phyloP scores from a whole-genome alignment of 2,329 filamentous ascomycete species.

The Colletotrichum spaethianum region DNA sequence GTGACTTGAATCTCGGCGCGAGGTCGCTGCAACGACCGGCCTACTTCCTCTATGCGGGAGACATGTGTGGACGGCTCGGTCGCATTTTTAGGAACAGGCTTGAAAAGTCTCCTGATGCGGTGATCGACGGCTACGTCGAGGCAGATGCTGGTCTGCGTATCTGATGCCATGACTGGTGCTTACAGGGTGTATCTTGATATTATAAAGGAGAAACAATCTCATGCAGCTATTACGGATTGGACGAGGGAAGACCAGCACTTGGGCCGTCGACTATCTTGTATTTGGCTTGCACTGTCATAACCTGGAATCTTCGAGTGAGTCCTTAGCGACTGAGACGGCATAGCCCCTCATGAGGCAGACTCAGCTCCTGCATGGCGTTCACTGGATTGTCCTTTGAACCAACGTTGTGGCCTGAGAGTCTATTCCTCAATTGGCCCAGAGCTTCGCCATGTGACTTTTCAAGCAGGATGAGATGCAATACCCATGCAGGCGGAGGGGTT shows the following conservation, averaged over 20 bases:
- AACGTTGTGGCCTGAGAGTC: neutral
- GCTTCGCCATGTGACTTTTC: neutral
- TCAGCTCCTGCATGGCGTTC: neutral
- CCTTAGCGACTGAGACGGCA: neutral
- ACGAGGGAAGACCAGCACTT: neutral
- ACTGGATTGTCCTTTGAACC: too few species aligned
- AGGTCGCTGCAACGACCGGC: neutral
- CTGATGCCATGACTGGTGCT: neutral
- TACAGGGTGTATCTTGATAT: neutral
- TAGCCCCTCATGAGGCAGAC: neutral
- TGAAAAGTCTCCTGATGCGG: neutral
- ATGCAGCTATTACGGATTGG: neutral
- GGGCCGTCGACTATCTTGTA: neutral
- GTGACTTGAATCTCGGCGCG: slow-evolving; percentile 40
- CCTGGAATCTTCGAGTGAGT: neutral
- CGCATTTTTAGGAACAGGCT: neutral
- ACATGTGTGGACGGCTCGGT: neutral
- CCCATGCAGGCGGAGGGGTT: neutral
- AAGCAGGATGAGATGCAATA: too few species aligned
- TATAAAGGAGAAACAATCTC: neutral
- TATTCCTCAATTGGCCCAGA: neutral
- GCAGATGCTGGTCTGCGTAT: neutral
- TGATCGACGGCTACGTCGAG: slow-evolving; percentile 3
- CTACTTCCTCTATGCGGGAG: neutral
- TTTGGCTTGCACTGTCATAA: neutral